Evolutionary conservation across 2,329 filamentous ascomycete species (phyloP).

Genomic region (Colletotrichum echinochloae): DNA sequence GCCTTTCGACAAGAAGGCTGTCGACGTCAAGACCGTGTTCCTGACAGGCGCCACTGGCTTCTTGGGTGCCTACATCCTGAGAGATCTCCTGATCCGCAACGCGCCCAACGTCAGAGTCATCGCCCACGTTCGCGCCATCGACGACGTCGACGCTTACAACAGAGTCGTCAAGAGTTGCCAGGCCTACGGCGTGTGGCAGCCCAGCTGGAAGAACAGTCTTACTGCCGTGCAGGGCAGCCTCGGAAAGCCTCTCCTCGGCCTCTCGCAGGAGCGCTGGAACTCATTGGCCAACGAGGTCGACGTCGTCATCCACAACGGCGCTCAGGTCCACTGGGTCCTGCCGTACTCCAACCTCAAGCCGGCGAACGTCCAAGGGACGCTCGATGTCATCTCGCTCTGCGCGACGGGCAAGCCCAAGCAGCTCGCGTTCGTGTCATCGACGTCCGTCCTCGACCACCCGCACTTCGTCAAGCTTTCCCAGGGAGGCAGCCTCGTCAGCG

Average conservation of each 20-base stretch:
- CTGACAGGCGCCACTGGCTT: slow-evolving; percentile 93
- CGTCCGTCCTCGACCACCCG: slow-evolving; percentile 83
- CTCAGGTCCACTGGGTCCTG: slow-evolving; percentile 83
- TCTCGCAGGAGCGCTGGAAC: slow-evolving; percentile 68
- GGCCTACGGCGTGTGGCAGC: slow-evolving; percentile 80
- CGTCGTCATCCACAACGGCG: slow-evolving; percentile 85
- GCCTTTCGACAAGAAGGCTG: slow-evolving; percentile 41
- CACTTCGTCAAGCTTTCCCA: slow-evolving; percentile 82
- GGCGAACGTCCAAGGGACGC: slow-evolving; percentile 84
- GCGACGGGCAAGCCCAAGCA: slow-evolving; percentile 81
- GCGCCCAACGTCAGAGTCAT: slow-evolving; percentile 56
- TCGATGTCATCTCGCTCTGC: slow-evolving; percentile 82
- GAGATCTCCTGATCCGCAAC: slow-evolving; percentile 77
- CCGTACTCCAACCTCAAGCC: slow-evolving; percentile 78
- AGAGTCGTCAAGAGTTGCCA: slow-evolving; percentile 15
- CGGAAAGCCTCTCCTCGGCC: slow-evolving; percentile 76
- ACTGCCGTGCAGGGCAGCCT: slow-evolving; percentile 80
- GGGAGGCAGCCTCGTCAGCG: slow-evolving; percentile 72
- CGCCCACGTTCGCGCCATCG: slow-evolving; percentile 23
- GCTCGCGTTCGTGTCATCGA: slow-evolving; percentile 86
- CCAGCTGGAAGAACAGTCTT: slow-evolving; percentile 74
- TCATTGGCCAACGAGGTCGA: slow-evolving; percentile 69
- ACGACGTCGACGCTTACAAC: slow-evolving; percentile 12
- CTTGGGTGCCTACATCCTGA: slow-evolving; percentile 83
- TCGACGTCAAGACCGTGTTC: slow-evolving; percentile 77